These are phyloP conservation scores for Pseudogymnoascus sp. DNA, from an alignment of 2,329 filamentous ascomycete genomes.

Conservation along the genomic window DNA sequence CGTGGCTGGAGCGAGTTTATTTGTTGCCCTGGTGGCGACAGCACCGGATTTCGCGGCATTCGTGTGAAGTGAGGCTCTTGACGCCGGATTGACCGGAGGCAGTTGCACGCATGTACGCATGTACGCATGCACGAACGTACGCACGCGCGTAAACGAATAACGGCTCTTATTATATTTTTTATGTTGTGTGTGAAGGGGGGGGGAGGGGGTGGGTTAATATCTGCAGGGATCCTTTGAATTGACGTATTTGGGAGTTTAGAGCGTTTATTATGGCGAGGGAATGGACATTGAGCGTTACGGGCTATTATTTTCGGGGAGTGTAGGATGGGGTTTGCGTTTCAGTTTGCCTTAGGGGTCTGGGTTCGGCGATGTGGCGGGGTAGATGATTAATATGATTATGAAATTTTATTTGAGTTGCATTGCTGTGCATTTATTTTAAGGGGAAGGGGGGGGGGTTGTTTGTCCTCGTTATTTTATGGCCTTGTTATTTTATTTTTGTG, in stretches of 20 bases:
- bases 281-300: background rate
- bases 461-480: background rate
- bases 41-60: background rate
- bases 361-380: background rate
- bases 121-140: background rate
- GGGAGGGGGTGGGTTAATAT: background rate
- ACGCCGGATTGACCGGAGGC: background rate
- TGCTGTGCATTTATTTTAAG: background rate
- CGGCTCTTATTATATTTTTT: background rate
- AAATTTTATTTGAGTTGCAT: background rate
- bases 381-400: conserved; percentile 7
- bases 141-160: background rate
- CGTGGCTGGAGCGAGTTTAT: background rate
- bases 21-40: background rate
- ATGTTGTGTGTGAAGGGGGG: background rate
- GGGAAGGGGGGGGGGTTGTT: background rate
- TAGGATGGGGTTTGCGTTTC: background rate
- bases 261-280: background rate
- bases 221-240: background rate
- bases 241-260: background rate
- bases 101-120: background rate
- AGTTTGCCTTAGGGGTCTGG: background rate
- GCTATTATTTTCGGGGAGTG: background rate
- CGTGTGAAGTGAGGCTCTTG: background rate
- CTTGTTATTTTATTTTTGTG: background rate